Evolutionary conservation across 805 yeast genomes (phyloP), one percentile per base, ranked within the genome.

Genomic region (Candida rishiriensis): DNA sequence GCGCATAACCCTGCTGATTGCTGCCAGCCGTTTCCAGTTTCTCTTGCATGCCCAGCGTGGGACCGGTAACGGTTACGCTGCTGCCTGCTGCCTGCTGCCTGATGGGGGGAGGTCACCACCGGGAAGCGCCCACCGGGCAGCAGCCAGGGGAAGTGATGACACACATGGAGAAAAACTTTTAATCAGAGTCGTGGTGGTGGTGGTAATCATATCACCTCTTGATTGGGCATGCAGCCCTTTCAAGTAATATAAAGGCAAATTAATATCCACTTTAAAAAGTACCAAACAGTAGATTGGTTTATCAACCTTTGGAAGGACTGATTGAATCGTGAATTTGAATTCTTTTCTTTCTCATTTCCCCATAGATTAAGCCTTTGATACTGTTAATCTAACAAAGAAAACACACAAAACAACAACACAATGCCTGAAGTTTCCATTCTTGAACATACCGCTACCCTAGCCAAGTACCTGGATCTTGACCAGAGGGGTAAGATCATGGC

Each of bases 401-500:
- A 17, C 34, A 17, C n/a, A 29, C 29, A 36, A 39, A n/a, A n/a
- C n/a, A n/a, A 40, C 7, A 38, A 18, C 41, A 47, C 37, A 39
- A 55, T 53, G 57, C 53, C 48, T 38, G 57, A 53, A 50, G 48
- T 55, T 46, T 58, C 60, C 28, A 56, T 75, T 48, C 66, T 77
- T 48, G 81, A 78, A 68, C 86, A 88, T 74, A 83, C 96, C 44
- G 78, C 83, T 49, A 84, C 88, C 51, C 76, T 91, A 62, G 77
- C 81, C 63, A 91, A 90, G 73, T 91, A 91, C 65, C 64, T 85
- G 52, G 84, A 78, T 57, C 78, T 93, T 58, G 84, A 83, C 68
- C 97, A 90, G 76, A 77, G 81, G 57, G 96, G 96, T 53, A 76
- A 75, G 61, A 75, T 91, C 53, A 77, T 93, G 56, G 99, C 99